Conservation (phyloP, 2,329 filamentous ascomycete species). For the Diaporthe vaccinii region DNA sequence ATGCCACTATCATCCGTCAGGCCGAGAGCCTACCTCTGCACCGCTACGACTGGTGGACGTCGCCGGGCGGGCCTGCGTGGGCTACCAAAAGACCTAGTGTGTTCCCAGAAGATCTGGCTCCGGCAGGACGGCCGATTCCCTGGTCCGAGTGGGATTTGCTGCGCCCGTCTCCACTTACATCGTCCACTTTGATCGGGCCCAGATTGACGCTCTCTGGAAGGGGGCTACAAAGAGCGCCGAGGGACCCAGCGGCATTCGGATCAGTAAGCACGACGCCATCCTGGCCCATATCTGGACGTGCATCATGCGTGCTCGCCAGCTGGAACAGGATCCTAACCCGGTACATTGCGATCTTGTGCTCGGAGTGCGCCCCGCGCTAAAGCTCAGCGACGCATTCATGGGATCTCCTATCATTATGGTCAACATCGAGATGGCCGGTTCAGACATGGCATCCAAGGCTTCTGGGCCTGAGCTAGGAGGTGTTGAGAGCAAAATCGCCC, state of each 20-base stretch:
- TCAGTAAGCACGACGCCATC: slow-evolving; percentile 10
- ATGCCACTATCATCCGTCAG: not conserved
- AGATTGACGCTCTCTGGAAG: not conserved
- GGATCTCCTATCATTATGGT: slow-evolving; percentile 6
- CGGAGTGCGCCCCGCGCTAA: slow-evolving; percentile 6
- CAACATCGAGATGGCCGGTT: slow-evolving; percentile 6
- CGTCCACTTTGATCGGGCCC: not conserved
- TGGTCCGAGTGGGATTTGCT: slow-evolving; percentile 11
- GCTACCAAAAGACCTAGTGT: not conserved
- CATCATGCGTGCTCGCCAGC: slow-evolving; percentile 9
- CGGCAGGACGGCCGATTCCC: not conserved
- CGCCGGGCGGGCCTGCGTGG: slow-evolving; percentile 12
- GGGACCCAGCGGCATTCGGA: not conserved
- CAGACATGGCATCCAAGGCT: not conserved
- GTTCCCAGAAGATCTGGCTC: slow-evolving; percentile 1
- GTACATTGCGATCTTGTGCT: slow-evolving; percentile 3
- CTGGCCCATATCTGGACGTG: slow-evolving; percentile 8
- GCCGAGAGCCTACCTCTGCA: slow-evolving; percentile 5
- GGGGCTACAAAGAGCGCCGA: not conserved
- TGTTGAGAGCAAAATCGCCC: not conserved
- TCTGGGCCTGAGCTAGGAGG: not conserved
- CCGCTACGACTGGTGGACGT: slow-evolving; percentile 17
- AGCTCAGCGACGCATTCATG: not conserved
- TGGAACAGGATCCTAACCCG: not conserved
- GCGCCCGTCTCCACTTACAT: slow-evolving; percentile 1